Evolutionary conservation across 768 basidiomycete genomes (phyloP).

Genomic region (Termitomyces sp.): DNA sequence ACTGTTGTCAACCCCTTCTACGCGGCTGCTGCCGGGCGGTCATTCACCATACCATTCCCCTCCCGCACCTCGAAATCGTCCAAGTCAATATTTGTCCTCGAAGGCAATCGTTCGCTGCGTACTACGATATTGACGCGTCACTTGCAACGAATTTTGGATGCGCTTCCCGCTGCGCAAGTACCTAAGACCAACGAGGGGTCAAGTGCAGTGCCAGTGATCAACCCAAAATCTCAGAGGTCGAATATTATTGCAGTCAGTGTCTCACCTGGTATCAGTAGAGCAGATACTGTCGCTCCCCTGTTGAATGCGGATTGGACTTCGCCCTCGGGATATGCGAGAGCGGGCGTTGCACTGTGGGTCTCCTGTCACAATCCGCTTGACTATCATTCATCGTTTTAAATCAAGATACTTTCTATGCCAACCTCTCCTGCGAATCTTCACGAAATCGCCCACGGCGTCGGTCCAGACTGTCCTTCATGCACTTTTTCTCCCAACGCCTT

Average conservation of each 20-base stretch:
- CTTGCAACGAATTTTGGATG: constrained; percentile 80
- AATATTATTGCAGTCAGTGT: constrained; percentile 74
- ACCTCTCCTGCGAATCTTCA: constrained; percentile 61
- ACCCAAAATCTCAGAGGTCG: constrained; percentile 43
- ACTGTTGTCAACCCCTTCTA: constrained; percentile 87
- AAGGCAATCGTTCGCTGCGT: constrained; percentile 63
- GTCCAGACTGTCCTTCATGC: constrained; percentile 79
- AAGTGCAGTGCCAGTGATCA: constrained; percentile 31
- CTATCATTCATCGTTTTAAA: background rate
- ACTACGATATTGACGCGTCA: constrained; percentile 65
- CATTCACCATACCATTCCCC: constrained; percentile 24
- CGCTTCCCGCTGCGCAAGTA: constrained; percentile 61
- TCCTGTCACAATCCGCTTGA: constrained; percentile 5
- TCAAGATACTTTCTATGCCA: constrained; percentile 60
- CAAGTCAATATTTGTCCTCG: constrained; percentile 41
- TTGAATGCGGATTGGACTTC: constrained; percentile 42
- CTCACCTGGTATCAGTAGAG: constrained; percentile 70
- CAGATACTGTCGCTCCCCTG: constrained; percentile 58
- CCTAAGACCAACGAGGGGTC: constrained; percentile 35
- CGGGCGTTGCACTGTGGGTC: constrained; percentile 47
- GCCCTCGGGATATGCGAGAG: constrained; percentile 28
- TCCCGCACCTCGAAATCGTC: constrained; percentile 8
- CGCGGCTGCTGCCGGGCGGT: constrained; percentile 60
- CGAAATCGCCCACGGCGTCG: constrained; percentile 58
- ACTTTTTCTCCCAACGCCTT: constrained; percentile 76